Conservation (phyloP, 163 green algal genomes). For the Chlamydomonas reinhardtii region DNA sequence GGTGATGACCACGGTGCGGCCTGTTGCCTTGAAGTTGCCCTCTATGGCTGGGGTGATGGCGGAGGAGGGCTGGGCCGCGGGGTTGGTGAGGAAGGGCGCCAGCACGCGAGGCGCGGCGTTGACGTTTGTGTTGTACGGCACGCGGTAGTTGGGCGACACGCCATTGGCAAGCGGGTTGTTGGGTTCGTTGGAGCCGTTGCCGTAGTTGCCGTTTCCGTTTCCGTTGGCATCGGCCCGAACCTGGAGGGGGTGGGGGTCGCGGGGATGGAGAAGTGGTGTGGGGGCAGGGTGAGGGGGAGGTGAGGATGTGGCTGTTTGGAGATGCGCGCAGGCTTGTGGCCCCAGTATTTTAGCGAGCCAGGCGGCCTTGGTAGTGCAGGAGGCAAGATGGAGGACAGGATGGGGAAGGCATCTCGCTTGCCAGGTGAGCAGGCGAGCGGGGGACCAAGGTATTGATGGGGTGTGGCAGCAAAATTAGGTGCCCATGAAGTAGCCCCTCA, state of each 20-base stretch:
- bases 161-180: neutral
- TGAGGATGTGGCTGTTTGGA: too few relatives aligned
- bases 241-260: neutral
- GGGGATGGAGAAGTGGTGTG: neutral
- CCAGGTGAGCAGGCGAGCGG: too few relatives aligned
- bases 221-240: too few relatives aligned
- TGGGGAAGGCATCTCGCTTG: too few relatives aligned
- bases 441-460: too few relatives aligned
- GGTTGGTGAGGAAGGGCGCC: conserved; percentile 26
- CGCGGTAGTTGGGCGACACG: conserved; percentile 9
- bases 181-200: neutral
- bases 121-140: conserved; percentile 43
- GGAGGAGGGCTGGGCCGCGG: neutral
- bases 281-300: too few relatives aligned
- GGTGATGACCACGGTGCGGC: conserved; percentile 69
- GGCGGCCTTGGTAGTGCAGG: too few relatives aligned
- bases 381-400: too few relatives aligned
- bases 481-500: too few relatives aligned
- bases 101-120: conserved; percentile 32
- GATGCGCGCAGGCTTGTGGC: too few relatives aligned
- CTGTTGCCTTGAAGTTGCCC: conserved; percentile 59
- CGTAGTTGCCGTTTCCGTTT: neutral
- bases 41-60: conserved; percentile 21
- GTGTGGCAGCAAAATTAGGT: too few relatives aligned
- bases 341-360: too few relatives aligned